Evolutionary conservation across 345 rosid species (phyloP).

Genomic region (Pseudoturritis turrita): DNA sequence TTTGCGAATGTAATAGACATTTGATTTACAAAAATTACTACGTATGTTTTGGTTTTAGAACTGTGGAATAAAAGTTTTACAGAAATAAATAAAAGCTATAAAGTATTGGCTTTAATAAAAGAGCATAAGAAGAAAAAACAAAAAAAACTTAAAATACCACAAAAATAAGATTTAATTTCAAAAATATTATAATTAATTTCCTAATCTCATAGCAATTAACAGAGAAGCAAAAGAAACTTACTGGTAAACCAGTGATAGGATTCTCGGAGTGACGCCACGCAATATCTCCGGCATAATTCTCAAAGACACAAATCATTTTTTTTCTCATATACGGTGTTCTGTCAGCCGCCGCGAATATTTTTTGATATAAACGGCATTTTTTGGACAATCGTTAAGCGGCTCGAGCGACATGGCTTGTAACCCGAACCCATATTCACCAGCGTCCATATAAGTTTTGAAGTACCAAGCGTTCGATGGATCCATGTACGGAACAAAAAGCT

Average conservation of each 20-base stretch:
- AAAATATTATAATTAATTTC: too few species aligned
- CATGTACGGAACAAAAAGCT: slow-evolving; percentile 68
- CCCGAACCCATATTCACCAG: slow-evolving; percentile 61
- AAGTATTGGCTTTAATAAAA: too few species aligned
- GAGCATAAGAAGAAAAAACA: too few species aligned
- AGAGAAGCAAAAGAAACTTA: background rate
- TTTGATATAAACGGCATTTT: slow-evolving; percentile 53
- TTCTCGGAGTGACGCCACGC: slow-evolving; percentile 62
- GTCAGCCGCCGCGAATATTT: slow-evolving; percentile 38
- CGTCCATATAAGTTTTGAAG: slow-evolving; percentile 66
- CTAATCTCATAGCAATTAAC: too few species aligned
- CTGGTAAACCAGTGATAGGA: slow-evolving; percentile 26
- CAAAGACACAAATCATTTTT: slow-evolving; percentile 49
- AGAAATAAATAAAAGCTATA: too few species aligned
- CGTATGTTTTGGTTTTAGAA: too few species aligned
- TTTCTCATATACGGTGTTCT: slow-evolving; percentile 48
- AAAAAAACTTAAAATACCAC: too few species aligned
- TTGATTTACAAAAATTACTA: too few species aligned
- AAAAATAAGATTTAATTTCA: too few species aligned
- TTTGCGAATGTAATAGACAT: too few species aligned
- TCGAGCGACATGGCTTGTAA: slow-evolving; percentile 42
- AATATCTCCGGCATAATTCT: slow-evolving; percentile 52
- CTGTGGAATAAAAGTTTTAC: too few species aligned
- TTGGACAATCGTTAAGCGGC: slow-evolving; percentile 62
- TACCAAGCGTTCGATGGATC: slow-evolving; percentile 65